Base-by-base conservation (phyloP, 148 eudicot species). In the Nepenthes mirabilis region DNA sequence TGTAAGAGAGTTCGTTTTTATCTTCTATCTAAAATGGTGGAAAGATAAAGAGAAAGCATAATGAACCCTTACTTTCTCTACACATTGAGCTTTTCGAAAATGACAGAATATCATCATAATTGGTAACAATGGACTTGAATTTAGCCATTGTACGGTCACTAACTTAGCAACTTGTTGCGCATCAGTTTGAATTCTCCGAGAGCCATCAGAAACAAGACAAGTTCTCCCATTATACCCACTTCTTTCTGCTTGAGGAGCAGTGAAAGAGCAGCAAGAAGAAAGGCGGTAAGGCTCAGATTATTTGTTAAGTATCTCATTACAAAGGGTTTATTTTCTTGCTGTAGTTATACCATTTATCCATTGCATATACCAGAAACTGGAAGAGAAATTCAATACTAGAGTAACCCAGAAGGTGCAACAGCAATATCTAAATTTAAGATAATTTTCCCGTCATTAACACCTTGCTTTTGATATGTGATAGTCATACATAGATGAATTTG, bases 341-440 rank as follows among this genome's bases (percentile, higher is more conserved):
- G 48, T 33, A 43, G 11, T 49, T 14, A 36, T 12, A 50, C 10
- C 61, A 60, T 60, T 9, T 50, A 13, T 23, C 12, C 32, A 3
- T 45, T 34, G 9, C 37, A 33, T 34, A 0, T 12, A 33, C 13
- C 58, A 75, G 79, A 75, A 68, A 37, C 63, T 75, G 54, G 75
- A 75, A 53, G 75, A 75, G 34, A 75, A 68, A 62, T 75, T 75
- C 58, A 68, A 71, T 56, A 72, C 75, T 67, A 71, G 71, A 35
- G 58, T 75, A 6, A 60, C 72, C n/a, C 72, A 67, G 54, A 75
- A 56, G 59, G 55, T 47, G 14, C 70, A 58, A 7, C 79, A 60
- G 43, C 65, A 71, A 23, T 23, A 23, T 71, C 72, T 52, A 75
- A 75, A 49, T 68, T 75, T 47, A 71, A 67, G 75, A 75, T 75